Evolutionary conservation across 2,329 filamentous ascomycete genomes (phyloP).

Genomic region (Fusarium goolgardi): DNA sequence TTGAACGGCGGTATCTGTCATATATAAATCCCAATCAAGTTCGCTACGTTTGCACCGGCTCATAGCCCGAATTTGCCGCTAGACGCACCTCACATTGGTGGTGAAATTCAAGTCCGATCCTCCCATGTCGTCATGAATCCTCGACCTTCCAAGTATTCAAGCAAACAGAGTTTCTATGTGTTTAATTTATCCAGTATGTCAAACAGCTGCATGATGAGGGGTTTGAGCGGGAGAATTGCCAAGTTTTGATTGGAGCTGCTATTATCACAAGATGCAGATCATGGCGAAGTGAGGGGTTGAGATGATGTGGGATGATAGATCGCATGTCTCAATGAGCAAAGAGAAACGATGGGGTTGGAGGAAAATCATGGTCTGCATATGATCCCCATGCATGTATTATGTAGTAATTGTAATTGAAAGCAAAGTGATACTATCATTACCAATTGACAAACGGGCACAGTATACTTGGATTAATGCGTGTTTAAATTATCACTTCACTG

Average conservation of each 20-base stretch:
- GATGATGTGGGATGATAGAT: background rate
- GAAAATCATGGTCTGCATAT: background rate
- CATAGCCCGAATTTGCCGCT: constrained; percentile 23
- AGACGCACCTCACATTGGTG: constrained; percentile 32
- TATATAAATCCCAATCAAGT: background rate
- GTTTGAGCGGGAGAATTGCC: constrained; percentile 1
- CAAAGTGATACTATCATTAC: background rate
- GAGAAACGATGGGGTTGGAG: background rate
- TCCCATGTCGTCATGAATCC: constrained; percentile 8
- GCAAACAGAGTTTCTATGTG: background rate
- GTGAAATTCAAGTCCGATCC: constrained; percentile 15
- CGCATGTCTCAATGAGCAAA: background rate
- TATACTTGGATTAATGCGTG: background rate
- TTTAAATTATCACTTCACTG: background rate
- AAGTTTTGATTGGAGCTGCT: constrained; percentile 27
- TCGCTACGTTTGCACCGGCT: constrained; percentile 10
- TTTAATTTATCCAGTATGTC: constrained; percentile 35
- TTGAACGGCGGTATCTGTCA: background rate
- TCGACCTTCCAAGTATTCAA: background rate
- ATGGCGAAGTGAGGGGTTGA: constrained; percentile 20
- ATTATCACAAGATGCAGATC: background rate
- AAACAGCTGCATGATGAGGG: constrained; percentile 22
- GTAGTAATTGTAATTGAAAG: background rate
- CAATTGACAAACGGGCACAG: background rate
- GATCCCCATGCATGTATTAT: background rate